A percentile compares a stretch with the other conserved stretches of the same genome.
Conservation (phyloP, 257 asterid species). For the Pogostemon cablin region DNA sequence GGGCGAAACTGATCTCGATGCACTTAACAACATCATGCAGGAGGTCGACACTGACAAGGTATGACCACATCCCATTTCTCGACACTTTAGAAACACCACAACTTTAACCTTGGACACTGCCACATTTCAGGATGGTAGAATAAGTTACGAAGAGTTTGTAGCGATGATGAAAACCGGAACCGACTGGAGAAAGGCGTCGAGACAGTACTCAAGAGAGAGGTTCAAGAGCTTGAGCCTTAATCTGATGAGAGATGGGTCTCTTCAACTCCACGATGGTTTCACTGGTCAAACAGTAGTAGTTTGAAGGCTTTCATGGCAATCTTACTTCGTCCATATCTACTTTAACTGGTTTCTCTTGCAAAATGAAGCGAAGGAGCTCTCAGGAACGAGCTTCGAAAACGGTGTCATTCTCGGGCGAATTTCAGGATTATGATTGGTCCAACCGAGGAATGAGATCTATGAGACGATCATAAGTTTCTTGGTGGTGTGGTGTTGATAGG, state of each 20-base stretch:
- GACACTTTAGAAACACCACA: not conserved
- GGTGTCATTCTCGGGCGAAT: not conserved
- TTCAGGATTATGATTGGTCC: slow-evolving; percentile 26
- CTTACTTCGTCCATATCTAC: slow-evolving; percentile 5
- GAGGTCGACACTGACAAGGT: slow-evolving; percentile 98
- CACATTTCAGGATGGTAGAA: slow-evolving; percentile 61
- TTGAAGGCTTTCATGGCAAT: slow-evolving; percentile 32
- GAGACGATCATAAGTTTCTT: slow-evolving; percentile 12
- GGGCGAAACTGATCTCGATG: slow-evolving; percentile 73
- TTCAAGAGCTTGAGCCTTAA: slow-evolving; percentile 81
- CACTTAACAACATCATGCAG: slow-evolving; percentile 71
- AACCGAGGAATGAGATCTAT: slow-evolving; percentile 23
- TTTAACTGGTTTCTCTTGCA: not conserved
- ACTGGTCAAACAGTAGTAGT: slow-evolving; percentile 73
- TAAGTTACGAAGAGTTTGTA: slow-evolving; percentile 74
- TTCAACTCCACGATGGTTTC: slow-evolving; percentile 72
- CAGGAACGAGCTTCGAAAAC: slow-evolving; percentile 28
- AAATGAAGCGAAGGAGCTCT: slow-evolving; percentile 25
- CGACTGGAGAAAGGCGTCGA: slow-evolving; percentile 87
- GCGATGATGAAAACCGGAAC: slow-evolving; percentile 90
- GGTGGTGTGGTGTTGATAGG: slow-evolving; percentile 34
- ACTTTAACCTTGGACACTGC: slow-evolving; percentile 14
- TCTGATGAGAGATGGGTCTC: slow-evolving; percentile 83
- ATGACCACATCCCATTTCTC: slow-evolving; percentile 20
- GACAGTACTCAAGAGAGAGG: slow-evolving; percentile 86